A percentile compares a stretch with the other conserved stretches of the same genome.
phyloP scores from a whole-genome alignment of 164 flowering plant genomes.

The Magnolia sinica region DNA sequence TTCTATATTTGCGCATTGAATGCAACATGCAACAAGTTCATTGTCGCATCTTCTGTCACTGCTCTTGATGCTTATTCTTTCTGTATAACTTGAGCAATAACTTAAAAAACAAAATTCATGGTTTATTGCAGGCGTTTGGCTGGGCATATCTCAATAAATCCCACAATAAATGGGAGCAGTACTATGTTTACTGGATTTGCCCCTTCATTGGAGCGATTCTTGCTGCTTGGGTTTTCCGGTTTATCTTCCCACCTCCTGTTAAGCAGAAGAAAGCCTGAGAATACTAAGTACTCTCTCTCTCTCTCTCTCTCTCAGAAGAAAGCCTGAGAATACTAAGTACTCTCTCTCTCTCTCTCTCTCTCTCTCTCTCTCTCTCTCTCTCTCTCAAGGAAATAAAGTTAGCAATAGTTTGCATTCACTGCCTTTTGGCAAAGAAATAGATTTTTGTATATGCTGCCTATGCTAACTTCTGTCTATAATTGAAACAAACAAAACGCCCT shows the following conservation, averaged over 20 bases:
- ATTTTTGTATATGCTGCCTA: too few relatives aligned
- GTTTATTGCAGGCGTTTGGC: slow-evolving; percentile 68
- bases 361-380: background rate
- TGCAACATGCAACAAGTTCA: too few relatives aligned
- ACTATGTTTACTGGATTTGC: slow-evolving; percentile 78
- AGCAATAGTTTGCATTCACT: background rate
- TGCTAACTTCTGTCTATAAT: too few relatives aligned
- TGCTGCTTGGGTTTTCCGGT: slow-evolving; percentile 65
- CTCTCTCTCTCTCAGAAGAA: background rate
- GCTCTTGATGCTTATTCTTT: too few relatives aligned
- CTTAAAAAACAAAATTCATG: background rate
- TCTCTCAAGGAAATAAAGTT: background rate
- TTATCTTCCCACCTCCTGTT: slow-evolving; percentile 44
- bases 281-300: background rate
- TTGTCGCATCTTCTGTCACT: too few relatives aligned
- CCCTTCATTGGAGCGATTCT: slow-evolving; percentile 69
- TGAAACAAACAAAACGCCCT: too few relatives aligned
- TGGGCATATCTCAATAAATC: slow-evolving; percentile 67
- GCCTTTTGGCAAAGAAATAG: too few relatives aligned
- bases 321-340: too few relatives aligned
- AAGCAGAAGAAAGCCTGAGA: slow-evolving; percentile 59
- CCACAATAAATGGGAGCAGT: slow-evolving; percentile 80
- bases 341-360: background rate
- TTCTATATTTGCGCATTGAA: too few relatives aligned
- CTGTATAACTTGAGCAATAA: too few relatives aligned